A percentile compares a stretch with the other conserved stretches of the same genome.
Conservation (phyloP, 2,329 filamentous ascomycete species). For the Ilyonectria destructans region DNA sequence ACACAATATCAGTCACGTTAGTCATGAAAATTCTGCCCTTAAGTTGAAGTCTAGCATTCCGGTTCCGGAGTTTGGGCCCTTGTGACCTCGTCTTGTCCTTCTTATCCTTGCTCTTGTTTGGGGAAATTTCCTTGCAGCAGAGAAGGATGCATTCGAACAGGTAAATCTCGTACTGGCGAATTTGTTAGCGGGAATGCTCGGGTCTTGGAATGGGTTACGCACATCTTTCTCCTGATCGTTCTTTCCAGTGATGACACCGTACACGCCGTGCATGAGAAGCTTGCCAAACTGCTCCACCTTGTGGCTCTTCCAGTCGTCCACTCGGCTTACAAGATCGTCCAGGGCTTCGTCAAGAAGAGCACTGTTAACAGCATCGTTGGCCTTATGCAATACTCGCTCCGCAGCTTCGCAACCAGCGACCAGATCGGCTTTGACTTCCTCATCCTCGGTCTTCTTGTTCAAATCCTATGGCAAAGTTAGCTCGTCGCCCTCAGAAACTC, state of each 20-base stretch:
- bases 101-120: conserved; percentile 87
- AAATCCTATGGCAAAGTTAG: conserved; percentile 76
- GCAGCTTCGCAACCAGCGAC: conserved; percentile 84
- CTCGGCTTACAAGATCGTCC: conserved; percentile 83
- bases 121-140: conserved; percentile 95
- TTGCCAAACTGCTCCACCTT: conserved; percentile 93
- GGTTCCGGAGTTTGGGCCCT: conserved; percentile 72
- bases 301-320: conserved; percentile 98
- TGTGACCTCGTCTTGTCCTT: conserved; percentile 74
- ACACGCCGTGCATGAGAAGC: conserved; percentile 89
- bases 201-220: conserved; percentile 51
- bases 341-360: conserved; percentile 89
- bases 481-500: conserved; percentile 18
- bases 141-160: conserved; percentile 96
- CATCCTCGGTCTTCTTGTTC: conserved; percentile 86
- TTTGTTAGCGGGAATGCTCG: conserved; percentile 33
- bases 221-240: conserved; percentile 95
- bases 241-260: conserved; percentile 91
- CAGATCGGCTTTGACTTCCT: conserved; percentile 80
- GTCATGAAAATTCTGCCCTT: conserved; percentile 99
- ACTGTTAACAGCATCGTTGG: conserved; percentile 92
- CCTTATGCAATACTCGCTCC: conserved; percentile 85
- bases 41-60: conserved; percentile 88
- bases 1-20: conserved; percentile 96
- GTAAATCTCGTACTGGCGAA: conserved; percentile 90